Evolutionary conservation across 2,329 filamentous ascomycete species (phyloP), one percentile per base, ranked within the genome.

Genomic region (Cyphellophora attinorum): DNA sequence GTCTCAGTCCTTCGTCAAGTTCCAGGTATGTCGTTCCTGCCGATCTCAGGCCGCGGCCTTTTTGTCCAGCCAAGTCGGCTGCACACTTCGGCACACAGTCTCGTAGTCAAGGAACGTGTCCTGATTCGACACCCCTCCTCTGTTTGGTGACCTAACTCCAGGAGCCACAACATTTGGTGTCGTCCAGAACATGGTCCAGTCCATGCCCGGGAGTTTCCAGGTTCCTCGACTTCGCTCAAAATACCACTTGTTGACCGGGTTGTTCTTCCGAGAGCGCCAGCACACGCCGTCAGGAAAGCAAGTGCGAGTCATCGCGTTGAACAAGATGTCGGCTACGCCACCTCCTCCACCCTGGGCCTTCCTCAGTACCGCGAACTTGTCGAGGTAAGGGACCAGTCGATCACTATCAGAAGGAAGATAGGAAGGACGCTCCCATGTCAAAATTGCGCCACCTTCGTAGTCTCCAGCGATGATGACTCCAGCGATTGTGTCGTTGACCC

Each of bases 171-270:
- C 62, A 37, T 79, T 66, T 30, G 75, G 73, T 1, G 82, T 91
- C 2, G 91, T 98, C 88, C 91, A 98, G 53, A 98, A 98, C 86
- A 96, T 95, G 3, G 86, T 85, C 91, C 91, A 98, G 48, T 88
- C 80, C 29, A 74, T 83, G n/a, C 74, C 76, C 1, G 72, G 68
- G 23, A 98, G 62, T 61, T 93, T 91, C 70, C 79, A 82, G 2
- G 79, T 88, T 0, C 91, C 91, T 31, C 74, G 65, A 2, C 84
- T 85, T 31, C 91, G 72, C 60, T 98, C 91, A 60, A 96, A 95
- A 57, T 98, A 98, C 91, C 91, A 98, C 56, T 95, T 95, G 55
- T 98, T 98, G 4, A 98, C 91, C 0, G 88, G 89, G 53, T 98
- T 96, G 54, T 88, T 76, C 52, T 81, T 81, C 33, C 91, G 70